These are phyloP conservation scores for Tetracladium setigerum DNA, from an alignment of 495 filamentous ascomycete genomes.

Conservation along the genomic window DNA sequence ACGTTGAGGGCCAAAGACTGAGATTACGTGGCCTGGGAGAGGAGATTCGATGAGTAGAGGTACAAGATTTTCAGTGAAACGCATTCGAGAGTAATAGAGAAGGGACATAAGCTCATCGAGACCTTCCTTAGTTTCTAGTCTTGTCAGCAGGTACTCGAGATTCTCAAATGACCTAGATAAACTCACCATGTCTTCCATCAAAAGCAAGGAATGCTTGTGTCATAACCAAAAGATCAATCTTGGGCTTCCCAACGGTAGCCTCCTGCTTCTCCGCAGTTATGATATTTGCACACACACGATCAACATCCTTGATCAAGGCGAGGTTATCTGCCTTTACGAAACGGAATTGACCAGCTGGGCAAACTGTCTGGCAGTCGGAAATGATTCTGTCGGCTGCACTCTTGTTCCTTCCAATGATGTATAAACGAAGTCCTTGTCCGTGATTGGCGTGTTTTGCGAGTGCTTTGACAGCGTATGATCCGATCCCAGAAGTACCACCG, in stretches of 20 bases:
- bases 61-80: slow-evolving; percentile 11
- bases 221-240: slow-evolving; percentile 18
- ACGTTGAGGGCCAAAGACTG: slow-evolving; percentile 5
- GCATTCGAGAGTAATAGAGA: slow-evolving; percentile 24
- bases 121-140: slow-evolving; percentile 22
- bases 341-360: slow-evolving; percentile 8
- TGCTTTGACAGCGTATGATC: slow-evolving; percentile 25
- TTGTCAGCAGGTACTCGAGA: not conserved
- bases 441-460: slow-evolving; percentile 22
- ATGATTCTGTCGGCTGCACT: slow-evolving; percentile 25
- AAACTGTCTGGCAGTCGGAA: slow-evolving; percentile 14
- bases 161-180: not conserved
- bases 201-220: slow-evolving; percentile 14
- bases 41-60: slow-evolving; percentile 14
- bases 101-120: slow-evolving; percentile 18
- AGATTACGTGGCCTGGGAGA: slow-evolving; percentile 1
- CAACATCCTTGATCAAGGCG: slow-evolving; percentile 15
- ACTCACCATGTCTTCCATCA: slow-evolving; percentile 5
- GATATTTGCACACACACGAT: slow-evolving; percentile 17
- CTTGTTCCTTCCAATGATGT: slow-evolving; percentile 33
- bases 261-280: not conserved
- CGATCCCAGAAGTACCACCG: slow-evolving; percentile 35
- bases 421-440: slow-evolving; percentile 21
- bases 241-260: not conserved
- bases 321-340: slow-evolving; percentile 18